Base-by-base conservation (phyloP, 768 basidiomycete species). In the Boletus rex-veris region DNA sequence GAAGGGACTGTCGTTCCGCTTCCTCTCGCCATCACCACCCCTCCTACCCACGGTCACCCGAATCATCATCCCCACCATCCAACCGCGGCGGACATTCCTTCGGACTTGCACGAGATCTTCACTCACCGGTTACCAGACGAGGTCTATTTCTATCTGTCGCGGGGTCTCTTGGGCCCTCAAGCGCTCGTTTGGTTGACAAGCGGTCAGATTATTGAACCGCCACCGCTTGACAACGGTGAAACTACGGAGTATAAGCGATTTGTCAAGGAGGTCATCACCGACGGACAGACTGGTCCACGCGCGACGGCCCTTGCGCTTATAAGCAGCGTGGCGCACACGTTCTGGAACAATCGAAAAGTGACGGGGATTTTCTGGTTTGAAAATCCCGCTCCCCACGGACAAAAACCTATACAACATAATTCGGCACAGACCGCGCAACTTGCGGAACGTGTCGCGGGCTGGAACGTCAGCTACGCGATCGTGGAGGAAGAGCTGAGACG, bases 401-500 rank as follows among this genome's bases (percentile, higher is more conserved):
- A 79, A 52, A 88, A 87, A 66, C 63, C 72, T 16, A 78, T 88
- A 54, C 77, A 78, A 62, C 94, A 97, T 68, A 85, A 82, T 58
- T 85, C 87, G 39, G 74, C 77, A 38, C 85, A 88, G 71, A 95
- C 94, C 12, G 83, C 83, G 45, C 89, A 92, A 72, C 80, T 97
- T 26, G 89, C 90, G 55, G 92, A 95, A 60, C 80, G 92, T 47
- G 91, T 97, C 16, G 73, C 82, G 3, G 85, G 88, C 7, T 99
- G 97, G 97, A 87, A 89, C 60, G 94, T 98, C 9, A 78, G 86
- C 11, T 90, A 88, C 62, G 71, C 80, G 36, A 77, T 92, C 45
- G 86, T 99, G 30, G 95, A 98, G 73, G 90, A 96, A 64, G 96
- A 99, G 72, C 72, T 98, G 61, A 81, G 97, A 71, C 80, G 95